These are phyloP conservation scores for Stevia rebaudiana DNA, from an alignment of 140 eudicot species.

Conservation along the genomic window DNA sequence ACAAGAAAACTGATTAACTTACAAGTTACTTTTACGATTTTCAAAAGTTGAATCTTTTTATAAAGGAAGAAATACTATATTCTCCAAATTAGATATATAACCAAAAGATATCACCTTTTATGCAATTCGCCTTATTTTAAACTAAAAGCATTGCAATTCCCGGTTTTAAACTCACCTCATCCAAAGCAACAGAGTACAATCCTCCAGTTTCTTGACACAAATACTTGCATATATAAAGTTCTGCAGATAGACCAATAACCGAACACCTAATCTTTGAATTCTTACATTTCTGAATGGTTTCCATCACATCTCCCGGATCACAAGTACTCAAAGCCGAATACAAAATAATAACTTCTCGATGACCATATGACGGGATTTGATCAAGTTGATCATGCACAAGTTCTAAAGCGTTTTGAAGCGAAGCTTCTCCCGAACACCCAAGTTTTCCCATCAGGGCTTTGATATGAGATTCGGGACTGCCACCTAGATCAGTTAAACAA, in stretches of 20 bases:
- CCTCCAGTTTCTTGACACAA: conserved; percentile 97
- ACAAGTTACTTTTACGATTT: background rate
- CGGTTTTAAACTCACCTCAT: conserved; percentile 65
- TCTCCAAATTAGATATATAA: background rate
- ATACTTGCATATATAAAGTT: conserved; percentile 79
- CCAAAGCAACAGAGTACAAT: conserved; percentile 77
- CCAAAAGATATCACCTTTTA: background rate
- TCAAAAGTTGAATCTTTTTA: background rate
- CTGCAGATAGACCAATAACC: conserved; percentile 88
- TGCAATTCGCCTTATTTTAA: background rate
- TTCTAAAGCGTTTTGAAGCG: conserved; percentile 87
- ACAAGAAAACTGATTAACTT: background rate
- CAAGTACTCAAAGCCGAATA: conserved; percentile 91
- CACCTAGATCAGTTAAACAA: conserved; percentile 88
- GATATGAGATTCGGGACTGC: conserved; percentile 96
- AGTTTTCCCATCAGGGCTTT: conserved; percentile 82
- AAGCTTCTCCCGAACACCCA: conserved; percentile 93
- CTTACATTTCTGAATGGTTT: conserved; percentile 81
- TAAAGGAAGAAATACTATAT: background rate
- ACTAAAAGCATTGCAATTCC: background rate
- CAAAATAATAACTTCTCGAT: conserved; percentile 76
- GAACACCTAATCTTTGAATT: conserved; percentile 84
- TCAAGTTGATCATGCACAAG: conserved; percentile 69
- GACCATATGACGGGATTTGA: conserved; percentile 94
- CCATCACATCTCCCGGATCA: conserved; percentile 96